Conservation (phyloP, 2,329 filamentous ascomycete species). For the Dothideomycetes sp. region DNA sequence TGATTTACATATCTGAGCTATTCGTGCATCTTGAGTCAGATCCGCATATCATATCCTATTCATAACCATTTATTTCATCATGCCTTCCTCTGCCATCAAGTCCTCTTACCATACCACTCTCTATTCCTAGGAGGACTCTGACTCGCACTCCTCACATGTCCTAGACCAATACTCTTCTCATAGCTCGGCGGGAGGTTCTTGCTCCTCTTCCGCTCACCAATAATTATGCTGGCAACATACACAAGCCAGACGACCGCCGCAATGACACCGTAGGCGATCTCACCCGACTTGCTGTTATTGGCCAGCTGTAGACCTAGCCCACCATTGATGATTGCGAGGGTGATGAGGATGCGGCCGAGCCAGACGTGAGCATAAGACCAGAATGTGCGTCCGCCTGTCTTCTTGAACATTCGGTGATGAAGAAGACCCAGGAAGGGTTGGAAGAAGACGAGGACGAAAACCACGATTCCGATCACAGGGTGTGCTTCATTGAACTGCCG, state of each 20-base stretch:
- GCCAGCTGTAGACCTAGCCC: constrained; percentile 9
- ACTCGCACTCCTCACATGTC: neutral
- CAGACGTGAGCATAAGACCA: constrained; percentile 26
- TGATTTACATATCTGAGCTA: too few relatives aligned
- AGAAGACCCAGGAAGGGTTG: constrained; percentile 41
- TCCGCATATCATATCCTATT: too few relatives aligned
- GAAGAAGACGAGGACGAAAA: constrained; percentile 41
- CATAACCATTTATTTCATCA: too few relatives aligned
- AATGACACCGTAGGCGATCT: constrained; percentile 39
- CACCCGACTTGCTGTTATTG: constrained; percentile 4
- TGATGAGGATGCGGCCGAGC: constrained; percentile 14
- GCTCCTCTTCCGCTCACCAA: constrained; percentile 17
- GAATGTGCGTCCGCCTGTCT: constrained; percentile 31
- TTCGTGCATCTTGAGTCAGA: too few relatives aligned
- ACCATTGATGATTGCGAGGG: constrained; percentile 9
- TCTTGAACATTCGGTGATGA: constrained; percentile 42
- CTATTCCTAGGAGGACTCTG: neutral
- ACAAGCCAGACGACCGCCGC: constrained; percentile 36
- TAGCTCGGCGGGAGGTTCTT: constrained; percentile 13
- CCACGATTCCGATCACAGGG: constrained; percentile 43
- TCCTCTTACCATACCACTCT: neutral
- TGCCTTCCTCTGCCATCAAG: too few relatives aligned
- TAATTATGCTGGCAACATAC: constrained; percentile 24
- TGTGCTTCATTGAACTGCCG: constrained; percentile 31
- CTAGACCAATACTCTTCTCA: neutral